Percentiles rank a stretch among this genome's conserved stretches.
Conservation (phyloP, 2,329 filamentous ascomycete species). For the Curvularia verruculosa region DNA sequence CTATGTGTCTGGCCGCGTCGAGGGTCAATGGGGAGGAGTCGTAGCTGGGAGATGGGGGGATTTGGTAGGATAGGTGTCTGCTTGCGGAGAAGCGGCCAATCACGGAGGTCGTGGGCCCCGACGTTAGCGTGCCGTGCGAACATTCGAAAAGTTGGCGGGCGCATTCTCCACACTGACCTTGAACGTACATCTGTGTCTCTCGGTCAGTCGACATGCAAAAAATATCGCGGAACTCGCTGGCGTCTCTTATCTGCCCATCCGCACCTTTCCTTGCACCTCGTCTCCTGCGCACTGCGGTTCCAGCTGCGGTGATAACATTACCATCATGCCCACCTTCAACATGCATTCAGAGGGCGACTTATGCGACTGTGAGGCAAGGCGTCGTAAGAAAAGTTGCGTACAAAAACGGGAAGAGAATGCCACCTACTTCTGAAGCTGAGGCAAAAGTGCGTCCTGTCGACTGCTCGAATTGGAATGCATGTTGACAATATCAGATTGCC, state of each 20-base stretch:
- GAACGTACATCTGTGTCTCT: background rate
- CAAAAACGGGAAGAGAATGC: background rate
- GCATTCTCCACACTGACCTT: background rate
- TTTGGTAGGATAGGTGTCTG: conserved; percentile 43
- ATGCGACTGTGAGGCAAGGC: conserved; percentile 23
- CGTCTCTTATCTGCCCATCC: conserved; percentile 42
- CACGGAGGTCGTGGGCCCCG: conserved; percentile 23
- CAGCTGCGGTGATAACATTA: conserved; percentile 12
- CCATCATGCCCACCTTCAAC: conserved; percentile 14
- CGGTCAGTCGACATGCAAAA: conserved; percentile 25
- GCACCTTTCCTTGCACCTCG: conserved; percentile 46
- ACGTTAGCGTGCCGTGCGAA: conserved; percentile 20
- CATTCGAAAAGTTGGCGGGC: conserved; percentile 14
- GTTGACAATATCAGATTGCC: conserved; percentile 2
- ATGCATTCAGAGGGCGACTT: conserved; percentile 13
- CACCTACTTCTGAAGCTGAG: background rate
- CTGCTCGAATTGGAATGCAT: background rate
- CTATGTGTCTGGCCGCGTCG: background rate
- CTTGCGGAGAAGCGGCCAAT: conserved; percentile 37
- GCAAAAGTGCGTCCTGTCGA: background rate
- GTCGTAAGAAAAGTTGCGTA: background rate
- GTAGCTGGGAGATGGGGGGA: conserved; percentile 23
- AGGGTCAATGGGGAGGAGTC: conserved; percentile 14
- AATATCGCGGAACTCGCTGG: conserved; percentile 34
- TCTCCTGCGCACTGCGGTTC: conserved; percentile 29